phyloP scores from a whole-genome alignment of 768 basidiomycete genomes.

The Neoboletus subvelutipes region DNA sequence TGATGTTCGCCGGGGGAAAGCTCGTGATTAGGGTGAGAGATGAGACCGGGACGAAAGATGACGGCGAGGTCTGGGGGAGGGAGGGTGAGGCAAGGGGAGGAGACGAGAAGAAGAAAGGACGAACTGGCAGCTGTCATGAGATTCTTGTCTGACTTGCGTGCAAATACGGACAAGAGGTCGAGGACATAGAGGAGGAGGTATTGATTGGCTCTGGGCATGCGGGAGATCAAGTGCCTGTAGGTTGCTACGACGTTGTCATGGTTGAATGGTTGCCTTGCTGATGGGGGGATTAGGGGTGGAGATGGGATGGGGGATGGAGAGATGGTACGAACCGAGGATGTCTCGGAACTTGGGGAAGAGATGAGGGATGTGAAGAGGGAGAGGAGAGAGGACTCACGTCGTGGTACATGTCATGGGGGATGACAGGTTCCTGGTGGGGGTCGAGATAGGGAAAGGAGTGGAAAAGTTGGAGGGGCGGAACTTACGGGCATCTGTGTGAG shows the following conservation, averaged over 20 bases:
- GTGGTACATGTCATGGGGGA: constrained; percentile 88
- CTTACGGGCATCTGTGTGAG: constrained; percentile 95
- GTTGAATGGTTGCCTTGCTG: constrained; percentile 67
- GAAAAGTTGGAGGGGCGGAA: constrained; percentile 20
- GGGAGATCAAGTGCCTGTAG: constrained; percentile 82
- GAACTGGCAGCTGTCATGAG: constrained; percentile 93
- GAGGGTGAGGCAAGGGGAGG: not conserved
- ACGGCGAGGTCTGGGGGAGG: constrained; percentile 78
- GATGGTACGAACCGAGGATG: constrained; percentile 56
- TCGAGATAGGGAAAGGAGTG: constrained; percentile 5
- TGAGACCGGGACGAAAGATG: constrained; percentile 93
- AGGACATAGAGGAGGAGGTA: constrained; percentile 97
- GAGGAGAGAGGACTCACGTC: constrained; percentile 52
- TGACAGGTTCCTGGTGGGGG: constrained; percentile 78
- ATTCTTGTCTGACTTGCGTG: constrained; percentile 87
- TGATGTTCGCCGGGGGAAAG: constrained; percentile 84
- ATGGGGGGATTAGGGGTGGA: constrained; percentile 16
- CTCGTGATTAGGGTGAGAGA: constrained; percentile 86
- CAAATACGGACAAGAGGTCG: constrained; percentile 93
- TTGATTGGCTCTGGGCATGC: constrained; percentile 86
- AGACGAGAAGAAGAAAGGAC: constrained; percentile 31
- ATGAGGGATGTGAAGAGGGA: constrained; percentile 8
- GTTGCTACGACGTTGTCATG: constrained; percentile 71
- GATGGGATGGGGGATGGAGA: not conserved
- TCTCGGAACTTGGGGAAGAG: constrained; percentile 64